Base-by-base conservation (phyloP, 2,329 filamentous ascomycete species). In the Phaeosphaeriaceae sp. region DNA sequence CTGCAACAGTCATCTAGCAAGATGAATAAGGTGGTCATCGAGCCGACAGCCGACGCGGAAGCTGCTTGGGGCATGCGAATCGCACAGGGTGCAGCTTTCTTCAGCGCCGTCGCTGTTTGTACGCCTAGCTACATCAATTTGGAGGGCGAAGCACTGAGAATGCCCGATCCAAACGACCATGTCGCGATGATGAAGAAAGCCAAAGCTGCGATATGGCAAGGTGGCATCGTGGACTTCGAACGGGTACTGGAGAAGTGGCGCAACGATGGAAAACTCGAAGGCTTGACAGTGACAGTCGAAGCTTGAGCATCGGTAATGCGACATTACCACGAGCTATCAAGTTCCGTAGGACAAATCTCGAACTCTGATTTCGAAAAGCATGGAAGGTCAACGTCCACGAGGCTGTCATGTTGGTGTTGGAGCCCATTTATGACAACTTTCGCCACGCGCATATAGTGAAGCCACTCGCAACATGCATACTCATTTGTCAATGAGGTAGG, bases 101-200 rank as follows among this genome's bases (percentile, higher is more conserved):
- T 60, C 15, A 52, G 35, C 26, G 52, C 19, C 9, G 6, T 30
- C 11, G 28, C 32, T 21, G 42, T 63, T 22, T 63, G 60, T 30
- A 63, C 60, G 3, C 60, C 60, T 11, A 19, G 57, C 2, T 60
- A 63, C 50, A 21, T 56, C 10, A 63, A 47, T 42, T 42, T 55
- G 17, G 60, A 63, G 32, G 60, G 60, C 17, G 57, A 63, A 22
- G 53, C 52, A n/a, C 19, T 54, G 9, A 35, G 54, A 26, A 56
- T 58, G 52, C 57, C 54, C 2, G 42, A 35, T 24, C 22, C 60
- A 7, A 40, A 63, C 35, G 60, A 63, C 30, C 55, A 55, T 3
- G 49, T 49, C 2, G 55, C 44, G 8, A 60, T 60, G 57, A 54
- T 60, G 49, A 63, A 63, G 52, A 60, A 51, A 42, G 57, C 60